Conservation (phyloP, 305 asterid species). For the Galium porrigens region DNA sequence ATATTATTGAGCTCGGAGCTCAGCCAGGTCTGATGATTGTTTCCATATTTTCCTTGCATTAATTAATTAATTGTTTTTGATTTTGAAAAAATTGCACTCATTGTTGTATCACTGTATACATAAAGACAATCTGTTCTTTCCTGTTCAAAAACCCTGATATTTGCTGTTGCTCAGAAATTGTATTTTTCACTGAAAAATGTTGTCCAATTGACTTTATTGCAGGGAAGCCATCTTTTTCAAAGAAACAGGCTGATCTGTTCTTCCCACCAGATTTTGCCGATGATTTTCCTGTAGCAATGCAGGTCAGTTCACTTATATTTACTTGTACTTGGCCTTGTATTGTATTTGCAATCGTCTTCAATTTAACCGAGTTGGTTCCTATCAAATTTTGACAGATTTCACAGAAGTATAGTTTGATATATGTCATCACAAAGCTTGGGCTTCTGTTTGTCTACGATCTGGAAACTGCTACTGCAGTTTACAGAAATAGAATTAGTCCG, state of each 20-base stretch:
- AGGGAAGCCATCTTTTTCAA: constrained; percentile 85
- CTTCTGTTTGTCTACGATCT: constrained; percentile 94
- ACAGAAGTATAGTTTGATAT: constrained; percentile 75
- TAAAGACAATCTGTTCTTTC: neutral
- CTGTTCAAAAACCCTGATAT: neutral
- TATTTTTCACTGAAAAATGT: neutral
- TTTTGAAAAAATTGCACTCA: neutral
- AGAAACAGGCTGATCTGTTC: constrained; percentile 96
- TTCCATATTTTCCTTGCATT: neutral
- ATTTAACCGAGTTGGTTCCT: constrained; percentile 8
- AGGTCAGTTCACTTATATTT: constrained; percentile 17
- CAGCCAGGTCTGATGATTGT: constrained; percentile 53
- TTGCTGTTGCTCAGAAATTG: neutral
- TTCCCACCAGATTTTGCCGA: constrained; percentile 95
- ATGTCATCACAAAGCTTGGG: constrained; percentile 95
- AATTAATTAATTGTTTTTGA: neutral
- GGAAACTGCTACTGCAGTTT: constrained; percentile 88
- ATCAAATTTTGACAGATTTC: constrained; percentile 49
- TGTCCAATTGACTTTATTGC: constrained; percentile 17
- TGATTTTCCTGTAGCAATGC: constrained; percentile 57
- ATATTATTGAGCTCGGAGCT: constrained; percentile 95
- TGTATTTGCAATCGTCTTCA: constrained; percentile 12
- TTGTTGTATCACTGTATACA: neutral
- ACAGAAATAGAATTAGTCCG: constrained; percentile 97
- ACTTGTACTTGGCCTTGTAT: neutral